Evolutionary conservation across 805 yeast genomes (phyloP), one percentile per base, ranked within the genome.

Genomic region (Nakazawaea holstii): DNA sequence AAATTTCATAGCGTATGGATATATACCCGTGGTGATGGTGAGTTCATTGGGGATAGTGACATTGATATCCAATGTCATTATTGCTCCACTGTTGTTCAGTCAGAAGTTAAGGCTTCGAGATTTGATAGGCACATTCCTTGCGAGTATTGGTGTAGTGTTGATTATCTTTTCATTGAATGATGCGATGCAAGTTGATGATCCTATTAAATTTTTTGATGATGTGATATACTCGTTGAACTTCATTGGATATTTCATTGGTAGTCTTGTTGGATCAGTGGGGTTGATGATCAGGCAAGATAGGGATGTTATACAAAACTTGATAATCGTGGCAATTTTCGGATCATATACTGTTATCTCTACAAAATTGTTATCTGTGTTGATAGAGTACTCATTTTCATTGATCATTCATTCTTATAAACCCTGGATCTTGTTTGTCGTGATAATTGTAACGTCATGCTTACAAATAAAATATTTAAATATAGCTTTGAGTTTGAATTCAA

Each of bases 11-110:
- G 76, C 77, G 11, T 73, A 73, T 52, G 80, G 80, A 0, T 58
- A 72, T 39, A 72, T 75, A 0, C 76, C 77, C 0, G 74, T 74
- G 5, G 66, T 73, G 9, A 61, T 72, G 2, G 77, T 75, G 14
- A 69, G 76, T 4, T 77, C 80, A 0, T 50, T 75, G 30, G 80
- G 80, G 4, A 77, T 75, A 1, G 71, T 73, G 33, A 73, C 79
- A 1, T 64, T 72, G 17, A 62, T 76, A 1, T 66, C 78, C 2
- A 75, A 76, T 51, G 62, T 74, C 1, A 52, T 60, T 33, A 63
- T 76, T 20, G 79, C 79, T 0, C 80, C 79, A 0, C 58, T 74
- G 1, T 51, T 73, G 20, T 75, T 74, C 53, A 65, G 70, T 44
- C 76, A 71, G 50, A 56, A 56, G 4, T 58, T 72, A 11, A 52